Evolutionary conservation across 2,329 filamentous ascomycete genomes (phyloP), one percentile per base, ranked within the genome.

Genomic region (Aciculosporium take): DNA sequence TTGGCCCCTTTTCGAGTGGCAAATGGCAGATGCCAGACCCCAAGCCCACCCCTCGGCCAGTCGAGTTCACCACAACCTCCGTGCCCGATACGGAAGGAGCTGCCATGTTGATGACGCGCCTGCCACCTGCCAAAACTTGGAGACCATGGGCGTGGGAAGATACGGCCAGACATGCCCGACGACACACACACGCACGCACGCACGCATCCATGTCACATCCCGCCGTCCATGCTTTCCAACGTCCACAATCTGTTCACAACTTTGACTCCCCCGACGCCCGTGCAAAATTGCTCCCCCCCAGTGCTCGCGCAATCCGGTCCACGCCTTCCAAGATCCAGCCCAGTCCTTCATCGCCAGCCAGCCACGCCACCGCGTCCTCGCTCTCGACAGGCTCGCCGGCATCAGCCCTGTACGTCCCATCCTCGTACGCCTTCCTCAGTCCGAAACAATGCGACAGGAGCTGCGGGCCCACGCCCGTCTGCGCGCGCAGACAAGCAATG

Each of bases 371-470:
- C 2, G 42, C 51, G 45, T 63, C 58, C 25, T 63, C 56, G 2
- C 53, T 61, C 45, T 58, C 56, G 0, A 50, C 53, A 32, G 58
- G 18, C 7, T 49, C 51, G 27, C 61, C 61, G 8, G 7, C 21
- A n/a, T 34, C 32, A 8, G 46, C 49, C 48, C 50, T 51, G 61
- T 69, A 70, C 17, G 64, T 66, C 1, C 79, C 82, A 57, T 86
- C 79, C 48, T 82, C 76, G 39, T 81, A 68, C 1, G 76, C 82
- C 65, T 91, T 91, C 44, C 81, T 63, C 60, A 93, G 56, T 0
- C 85, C 85, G 62, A 87, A 89, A 0, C 91, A 69, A 60, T 93
- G 85, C 49, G 79, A 85, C 15, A 82, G 62, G 10, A 93, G 83
- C 66, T 91, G 85, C 1, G 84, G 85, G 0, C 78, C 85, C 0